Evolutionary conservation across 139 green algal species (phyloP).

Genomic region (Chlamydomonas asymmetrica): DNA sequence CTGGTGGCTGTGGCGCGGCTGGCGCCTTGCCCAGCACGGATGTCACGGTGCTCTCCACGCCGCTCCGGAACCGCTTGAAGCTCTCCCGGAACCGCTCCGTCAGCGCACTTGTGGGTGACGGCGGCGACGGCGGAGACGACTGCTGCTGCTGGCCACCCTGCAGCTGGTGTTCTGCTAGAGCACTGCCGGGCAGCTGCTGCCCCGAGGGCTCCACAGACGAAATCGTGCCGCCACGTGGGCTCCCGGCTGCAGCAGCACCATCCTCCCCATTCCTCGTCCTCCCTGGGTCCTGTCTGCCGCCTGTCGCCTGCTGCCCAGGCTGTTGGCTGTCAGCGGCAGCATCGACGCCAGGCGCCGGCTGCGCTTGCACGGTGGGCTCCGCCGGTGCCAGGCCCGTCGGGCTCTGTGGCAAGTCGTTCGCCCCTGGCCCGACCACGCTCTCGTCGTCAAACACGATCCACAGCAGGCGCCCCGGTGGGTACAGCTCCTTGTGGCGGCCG

Average conservation of each 20-base stretch:
- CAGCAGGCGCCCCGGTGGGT: constrained; percentile 21
- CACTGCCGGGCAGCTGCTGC: not conserved
- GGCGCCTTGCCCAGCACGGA: constrained; percentile 21
- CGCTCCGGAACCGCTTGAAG: constrained; percentile 16
- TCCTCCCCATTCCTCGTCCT: no score
- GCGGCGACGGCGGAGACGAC: no score
- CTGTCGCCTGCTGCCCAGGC: no score
- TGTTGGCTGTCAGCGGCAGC: no score
- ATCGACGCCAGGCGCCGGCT: no score
- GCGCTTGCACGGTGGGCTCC: no score
- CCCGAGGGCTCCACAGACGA: not conserved
- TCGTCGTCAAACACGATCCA: constrained; percentile 21
- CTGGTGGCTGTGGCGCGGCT: no score
- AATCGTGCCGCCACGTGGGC: not conserved
- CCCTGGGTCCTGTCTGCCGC: no score
- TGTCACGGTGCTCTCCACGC: constrained; percentile 24
- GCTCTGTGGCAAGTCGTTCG: not conserved
- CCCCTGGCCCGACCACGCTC: not conserved
- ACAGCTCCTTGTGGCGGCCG: constrained; percentile 18
- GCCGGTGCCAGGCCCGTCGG: no score
- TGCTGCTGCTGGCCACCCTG: no score
- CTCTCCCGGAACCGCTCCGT: constrained; percentile 9
- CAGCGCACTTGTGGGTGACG: not conserved
- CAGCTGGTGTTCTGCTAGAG: no score
- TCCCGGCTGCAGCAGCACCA: not conserved